Base-by-base conservation (phyloP, 1,139 yeast genomes). In the Geotrichum macrosporum region DNA sequence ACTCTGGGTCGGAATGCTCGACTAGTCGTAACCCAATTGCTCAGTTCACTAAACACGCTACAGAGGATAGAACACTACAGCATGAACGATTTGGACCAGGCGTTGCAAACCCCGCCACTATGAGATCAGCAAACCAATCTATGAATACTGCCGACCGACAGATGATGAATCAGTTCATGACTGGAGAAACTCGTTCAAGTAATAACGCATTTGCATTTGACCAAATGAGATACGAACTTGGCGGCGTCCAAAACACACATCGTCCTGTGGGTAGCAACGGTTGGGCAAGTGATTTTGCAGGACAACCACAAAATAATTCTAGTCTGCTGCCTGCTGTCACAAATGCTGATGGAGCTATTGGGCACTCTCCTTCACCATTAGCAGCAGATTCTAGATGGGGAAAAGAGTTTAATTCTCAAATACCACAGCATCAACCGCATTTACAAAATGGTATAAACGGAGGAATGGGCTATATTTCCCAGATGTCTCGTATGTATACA, bases 1-100 rank as follows among this genome's bases (percentile, higher is more conserved):
- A 57, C 43, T 81, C 83, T 33, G 89, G 89, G 36, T 78, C 92
- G 21, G 96, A 87, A 58, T 88, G 96, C 69, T 82, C 95, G 2
- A 82, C 84, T 2, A 75, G 78, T 50, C 73, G 79, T 50, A 88
- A 88, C 64, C 95, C 95, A 16, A 72, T 89, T 47, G 76, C 94
- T 3, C 95, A 86, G 70, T 80, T 89, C 63, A 76, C 79, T 53
- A 82, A 83, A 60, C 86, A 82, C 38, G 81, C 81, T 51, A 78
- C 77, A 37, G 74, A 63, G 55, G 86, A 80, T 59, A 65, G 81
- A 46, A 76, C 84, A 8, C 70, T 80, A 44, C 86, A 80, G 60
- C 71, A 76, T 55, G 84, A 79, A 46, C 60, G 70, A 12, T 50
- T 66, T 50, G 56, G 56, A 18, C 59, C 57, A 15, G 55, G 53